Evolutionary conservation across 2,329 filamentous ascomycete species (phyloP).

Genomic region (Trichoderma aggressivum): DNA sequence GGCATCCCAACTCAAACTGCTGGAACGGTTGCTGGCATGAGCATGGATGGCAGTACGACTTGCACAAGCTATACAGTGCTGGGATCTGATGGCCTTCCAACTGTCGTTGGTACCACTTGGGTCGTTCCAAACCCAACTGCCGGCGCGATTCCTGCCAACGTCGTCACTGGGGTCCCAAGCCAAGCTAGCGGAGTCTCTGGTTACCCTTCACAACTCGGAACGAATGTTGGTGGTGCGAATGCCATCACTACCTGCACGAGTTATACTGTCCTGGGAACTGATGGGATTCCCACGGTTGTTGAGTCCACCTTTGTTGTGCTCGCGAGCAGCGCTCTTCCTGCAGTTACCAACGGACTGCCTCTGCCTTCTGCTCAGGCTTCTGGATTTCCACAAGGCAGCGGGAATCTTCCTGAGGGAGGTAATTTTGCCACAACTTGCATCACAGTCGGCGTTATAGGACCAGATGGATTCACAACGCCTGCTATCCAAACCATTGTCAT

Average conservation of each 20-base stretch:
- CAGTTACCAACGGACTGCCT: slow-evolving; percentile 20
- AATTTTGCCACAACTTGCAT: slow-evolving; percentile 28
- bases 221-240: slow-evolving; percentile 18
- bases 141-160: slow-evolving; percentile 6
- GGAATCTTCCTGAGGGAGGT: slow-evolving; percentile 20
- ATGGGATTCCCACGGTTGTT: slow-evolving; percentile 30
- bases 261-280: slow-evolving; percentile 29
- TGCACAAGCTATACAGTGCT: slow-evolving; percentile 30
- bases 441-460: slow-evolving; percentile 32
- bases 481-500: slow-evolving; percentile 28
- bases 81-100: slow-evolving; percentile 30
- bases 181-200: slow-evolving; percentile 12
- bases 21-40: slow-evolving; percentile 21
- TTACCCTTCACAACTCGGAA: slow-evolving; percentile 14
- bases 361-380: slow-evolving; percentile 21
- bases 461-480: slow-evolving; percentile 32
- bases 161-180: slow-evolving; percentile 1
- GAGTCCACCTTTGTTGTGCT: slow-evolving; percentile 32
- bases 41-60: slow-evolving; percentile 23
- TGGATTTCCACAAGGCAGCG: slow-evolving; percentile 22
- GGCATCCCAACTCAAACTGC: slow-evolving; percentile 1
- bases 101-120: slow-evolving; percentile 32
- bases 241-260: slow-evolving; percentile 28
- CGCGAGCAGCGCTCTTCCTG: slow-evolving; percentile 23
- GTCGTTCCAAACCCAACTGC: slow-evolving; percentile 26